Evolutionary conservation across 768 basidiomycete species (phyloP), one percentile per base, ranked within the genome.

Genomic region (Mycena filopes): DNA sequence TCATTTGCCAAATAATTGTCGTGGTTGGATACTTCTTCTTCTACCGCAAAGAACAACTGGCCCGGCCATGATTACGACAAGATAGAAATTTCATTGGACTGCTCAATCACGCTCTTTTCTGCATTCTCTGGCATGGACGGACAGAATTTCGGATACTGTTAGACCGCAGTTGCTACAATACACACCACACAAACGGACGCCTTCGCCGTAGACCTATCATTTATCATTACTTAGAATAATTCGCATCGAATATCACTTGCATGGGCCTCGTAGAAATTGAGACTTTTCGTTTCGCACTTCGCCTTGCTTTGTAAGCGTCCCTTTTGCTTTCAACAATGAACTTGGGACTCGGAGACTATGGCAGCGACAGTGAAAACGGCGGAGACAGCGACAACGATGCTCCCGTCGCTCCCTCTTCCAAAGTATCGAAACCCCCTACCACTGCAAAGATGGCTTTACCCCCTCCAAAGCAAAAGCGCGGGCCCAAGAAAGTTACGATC

Each of bases 21-120:
- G 94, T 96, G 62, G 78, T 90, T 65, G 95, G 95, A 23, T 97
- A 97, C 81, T 95, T 96, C 83, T 93, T 93, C 93, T 96, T 97
- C 87, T 97, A 96, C 79, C 89, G 95, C 77, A 95, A 94, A 80
- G 95, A 97, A 79, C 95, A 97, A 76, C 86, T 97, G 65, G 80
- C 80, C 67, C 80, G 80, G 55, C 80, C 80, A 71, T 81, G 65
- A 80, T 74, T 57, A 70, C 68, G 50, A 72, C 56, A 64, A 56
- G 45, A 63, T 53, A 58, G 61, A 51, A 33, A 10, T 15, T 36
- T 54, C 60, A 50, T 65, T 33, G 59, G 61, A 65, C 60, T 58
- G 46, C 9, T 51, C 51, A 26, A 48, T 55, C n/a, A 66, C 60
- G 40, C 55, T 66, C 42, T 66, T 62, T 64, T 46, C 50, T 46